Base-by-base conservation (phyloP, 2,329 filamentous ascomycete genomes). In the Bipolaris bicolor region DNA sequence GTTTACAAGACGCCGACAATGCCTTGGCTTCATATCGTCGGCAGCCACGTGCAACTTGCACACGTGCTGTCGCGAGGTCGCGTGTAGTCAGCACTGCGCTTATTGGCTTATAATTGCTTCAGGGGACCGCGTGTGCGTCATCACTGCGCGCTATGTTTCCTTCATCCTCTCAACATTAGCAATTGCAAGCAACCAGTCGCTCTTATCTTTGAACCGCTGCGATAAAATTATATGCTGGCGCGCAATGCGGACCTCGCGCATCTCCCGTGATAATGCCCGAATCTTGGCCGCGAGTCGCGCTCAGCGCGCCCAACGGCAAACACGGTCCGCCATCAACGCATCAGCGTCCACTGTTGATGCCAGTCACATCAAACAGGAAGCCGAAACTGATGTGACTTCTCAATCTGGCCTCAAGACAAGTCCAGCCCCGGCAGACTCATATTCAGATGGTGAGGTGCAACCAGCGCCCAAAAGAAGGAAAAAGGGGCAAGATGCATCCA, bases 401-500 rank as follows among this genome's bases (percentile, higher is more conserved):
- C 45, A 49, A 2, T 68, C 72, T 13, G 73, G 70, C 9, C 75
- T 73, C 7, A 72, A 72, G 40, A 52, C 74, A 51, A 76, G 71
- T 52, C 73, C 73, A 18, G 67, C 62, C 40, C 69, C 71, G 4
- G 57, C 64, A 33, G 66, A 70, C 6, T 66, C 60, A 18, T 62
- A 54, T 18, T 72, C 70, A 20, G 71, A 73, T 34, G 58, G 37
- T 18, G 63, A 66, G 18, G 62, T 58, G 24, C 43, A 58, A 34
- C 60, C 44, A 16, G 52, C 52, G 37, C 61, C 55, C 33, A 68
- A 60, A 62, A 86, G 85, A 67, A 80, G 81, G 36, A 86, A 83
- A 66, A 77, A 79, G 57, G 77, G 71, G 16, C 54, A 69, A 55
- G 67, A 72, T 63, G 49, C 66, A 52, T 39, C 75, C 63, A 49